A percentile compares a stretch with the other conserved stretches of the same genome.
These are phyloP conservation scores for Thalassiosira mediterranea DNA, from an alignment of 352 stramenopile genomes.

Conservation along the genomic window DNA sequence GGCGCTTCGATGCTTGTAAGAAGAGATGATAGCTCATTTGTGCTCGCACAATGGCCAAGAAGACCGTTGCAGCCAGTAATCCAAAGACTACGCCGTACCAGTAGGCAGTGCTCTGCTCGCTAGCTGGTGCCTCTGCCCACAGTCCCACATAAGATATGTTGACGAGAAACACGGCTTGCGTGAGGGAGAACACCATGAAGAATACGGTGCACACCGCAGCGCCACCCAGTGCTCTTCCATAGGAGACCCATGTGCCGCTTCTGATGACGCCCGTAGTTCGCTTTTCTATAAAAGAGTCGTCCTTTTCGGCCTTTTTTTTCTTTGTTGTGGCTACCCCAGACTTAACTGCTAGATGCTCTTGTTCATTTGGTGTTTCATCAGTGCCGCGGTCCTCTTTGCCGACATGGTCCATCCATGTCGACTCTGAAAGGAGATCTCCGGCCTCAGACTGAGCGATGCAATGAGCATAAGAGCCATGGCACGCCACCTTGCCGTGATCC, in stretches of 20 bases:
- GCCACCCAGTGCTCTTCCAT: constrained; percentile 59
- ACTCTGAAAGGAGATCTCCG: too few relatives aligned
- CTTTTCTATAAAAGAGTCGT: too few relatives aligned
- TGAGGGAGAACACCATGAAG: constrained; percentile 61
- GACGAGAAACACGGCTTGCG: constrained; percentile 57
- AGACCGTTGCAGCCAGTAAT: constrained; percentile 40
- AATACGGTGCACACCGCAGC: constrained; percentile 33
- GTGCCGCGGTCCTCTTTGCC: neutral
- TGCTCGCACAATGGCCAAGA: constrained; percentile 55
- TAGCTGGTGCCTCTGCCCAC: constrained; percentile 53
- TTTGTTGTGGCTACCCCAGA: neutral
- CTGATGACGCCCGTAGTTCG: constrained; percentile 55
- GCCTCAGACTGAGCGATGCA: too few relatives aligned
- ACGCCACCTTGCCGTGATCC: constrained; percentile 48
- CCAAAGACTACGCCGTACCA: constrained; percentile 61
- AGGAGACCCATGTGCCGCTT: constrained; percentile 64
- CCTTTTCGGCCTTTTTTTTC: constrained; percentile 47
- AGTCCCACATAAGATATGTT: constrained; percentile 52
- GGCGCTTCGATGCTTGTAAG: constrained; percentile 71
- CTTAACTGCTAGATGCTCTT: neutral
- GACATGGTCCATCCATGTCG: too few relatives aligned
- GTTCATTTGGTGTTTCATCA: neutral
- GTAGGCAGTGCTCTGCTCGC: constrained; percentile 49
- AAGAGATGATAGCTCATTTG: constrained; percentile 64
- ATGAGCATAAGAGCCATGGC: constrained; percentile 62